Base-by-base conservation (phyloP, 2,329 filamentous ascomycete genomes). In the Nemania sp. region DNA sequence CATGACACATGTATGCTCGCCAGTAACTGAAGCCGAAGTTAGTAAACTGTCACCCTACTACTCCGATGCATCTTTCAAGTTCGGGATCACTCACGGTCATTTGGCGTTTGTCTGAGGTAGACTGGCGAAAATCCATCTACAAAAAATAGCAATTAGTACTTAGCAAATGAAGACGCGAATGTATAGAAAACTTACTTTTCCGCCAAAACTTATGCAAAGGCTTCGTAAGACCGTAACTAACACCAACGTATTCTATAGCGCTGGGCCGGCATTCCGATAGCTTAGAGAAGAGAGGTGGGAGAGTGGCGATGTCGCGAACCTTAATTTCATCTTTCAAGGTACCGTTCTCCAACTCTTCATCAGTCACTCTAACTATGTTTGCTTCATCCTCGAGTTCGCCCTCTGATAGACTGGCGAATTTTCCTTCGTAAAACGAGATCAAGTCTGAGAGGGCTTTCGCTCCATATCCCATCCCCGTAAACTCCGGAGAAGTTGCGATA, bases 1-100 rank as follows among this genome's bases (percentile, higher is more conserved):
- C 97, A 99, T 99, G 29, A 99, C 95, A 78, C 94, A 98, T 0
- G 96, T 97, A 79, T 99, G 96, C 81, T 99, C 96, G 63, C 96
- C 96, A 0, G 97, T 99, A 53, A 99, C 68, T 70, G 41, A 24
- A 43, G 7, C 18, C 6, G n/a, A 55, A 47, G 43, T 70, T 22
- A 68, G 59, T 32, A 35, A 26, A 11, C 45, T 49, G 32, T 18
- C 5, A 60, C 22, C 11, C 43, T 7, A 47, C 20, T 5, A 38
- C n/a, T n/a, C n/a, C n/a, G 13, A 15, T 26, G 32, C n/a, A n/a
- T n/a, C n/a, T n/a, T n/a, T n/a, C n/a, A n/a, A 32, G 8, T 7
- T 35, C 55, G 15, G n/a, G 38, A 58, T 54, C 7, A 64, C 68
- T 70, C 22, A 70, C 68, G 86, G 65, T 98, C 96, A 78, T 98